Conservation (phyloP, 73 alveolate genomes). For the Tetrahymena borealis region DNA sequence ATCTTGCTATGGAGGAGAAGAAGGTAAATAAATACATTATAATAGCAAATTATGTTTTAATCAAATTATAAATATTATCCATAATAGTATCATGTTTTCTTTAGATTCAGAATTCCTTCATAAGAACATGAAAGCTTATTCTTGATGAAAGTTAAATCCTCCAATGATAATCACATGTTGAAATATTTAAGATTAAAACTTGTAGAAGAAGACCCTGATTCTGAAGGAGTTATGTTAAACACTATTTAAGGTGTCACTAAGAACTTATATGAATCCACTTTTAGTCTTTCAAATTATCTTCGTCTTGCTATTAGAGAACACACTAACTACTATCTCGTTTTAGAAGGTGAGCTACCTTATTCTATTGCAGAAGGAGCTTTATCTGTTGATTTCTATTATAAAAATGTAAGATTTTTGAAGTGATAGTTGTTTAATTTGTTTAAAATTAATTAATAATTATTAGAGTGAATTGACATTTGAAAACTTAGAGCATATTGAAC, state of each 20-base stretch:
- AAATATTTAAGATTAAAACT: conserved; percentile 17
- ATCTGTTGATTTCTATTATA: conserved; percentile 48
- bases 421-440: background rate
- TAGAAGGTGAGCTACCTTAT: conserved; percentile 62
- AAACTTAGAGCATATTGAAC: conserved; percentile 64
- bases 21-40: background rate
- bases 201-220: conserved; percentile 24
- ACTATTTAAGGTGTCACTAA: conserved; percentile 39
- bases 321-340: conserved; percentile 50
- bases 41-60: background rate
- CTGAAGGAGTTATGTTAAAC: conserved; percentile 10
- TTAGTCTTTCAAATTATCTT: conserved; percentile 7
- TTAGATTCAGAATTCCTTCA: conserved; percentile 30
- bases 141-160: conserved; percentile 10
- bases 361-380: conserved; percentile 57
- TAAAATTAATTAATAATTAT: background rate
- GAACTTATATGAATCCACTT: conserved; percentile 27
- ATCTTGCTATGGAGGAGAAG: conserved; percentile 25
- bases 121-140: conserved; percentile 8
- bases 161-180: conserved; percentile 22
- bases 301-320: conserved; percentile 13
- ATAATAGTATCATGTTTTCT: conserved; percentile 7
- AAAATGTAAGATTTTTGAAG: conserved; percentile 20
- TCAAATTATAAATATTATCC: background rate
- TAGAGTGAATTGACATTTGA: conserved; percentile 41